Conservation (phyloP, 306 rosid species). For the Senna tora region DNA sequence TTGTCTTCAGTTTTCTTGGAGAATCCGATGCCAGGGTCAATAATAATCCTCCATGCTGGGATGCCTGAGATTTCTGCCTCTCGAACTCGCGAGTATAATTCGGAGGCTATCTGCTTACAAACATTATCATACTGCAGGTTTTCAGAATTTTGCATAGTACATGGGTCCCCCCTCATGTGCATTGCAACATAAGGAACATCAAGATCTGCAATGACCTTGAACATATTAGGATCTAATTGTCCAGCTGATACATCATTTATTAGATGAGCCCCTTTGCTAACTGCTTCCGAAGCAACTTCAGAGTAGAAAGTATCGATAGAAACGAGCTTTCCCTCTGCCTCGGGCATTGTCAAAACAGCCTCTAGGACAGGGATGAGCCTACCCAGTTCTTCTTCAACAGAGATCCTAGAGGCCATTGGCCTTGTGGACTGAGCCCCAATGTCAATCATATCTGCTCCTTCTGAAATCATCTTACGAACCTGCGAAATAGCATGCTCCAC, state of each 20-base stretch:
- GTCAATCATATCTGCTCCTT: conserved; percentile 92
- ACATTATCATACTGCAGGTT: conserved; percentile 75
- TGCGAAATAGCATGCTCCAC: conserved; percentile 71
- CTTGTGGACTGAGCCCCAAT: conserved; percentile 90
- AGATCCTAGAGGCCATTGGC: conserved; percentile 70
- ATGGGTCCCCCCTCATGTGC: conserved; percentile 96
- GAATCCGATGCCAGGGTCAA: conserved; percentile 92
- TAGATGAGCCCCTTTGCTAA: conserved; percentile 79
- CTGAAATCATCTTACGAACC: conserved; percentile 73
- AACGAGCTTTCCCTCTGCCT: conserved; percentile 71
- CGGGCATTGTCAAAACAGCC: conserved; percentile 71
- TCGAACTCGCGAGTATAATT: conserved; percentile 56
- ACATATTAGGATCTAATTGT: conserved; percentile 69
- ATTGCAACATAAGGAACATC: conserved; percentile 86
- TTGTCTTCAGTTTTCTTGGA: conserved; percentile 77
- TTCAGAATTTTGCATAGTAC: conserved; percentile 72
- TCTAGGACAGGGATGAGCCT: conserved; percentile 82
- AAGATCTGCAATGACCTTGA: conserved; percentile 76
- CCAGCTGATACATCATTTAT: conserved; percentile 84
- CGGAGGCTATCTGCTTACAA: conserved; percentile 70
- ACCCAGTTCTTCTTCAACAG: conserved; percentile 72
- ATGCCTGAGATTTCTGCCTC: conserved; percentile 82
- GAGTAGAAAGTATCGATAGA: conserved; percentile 91
- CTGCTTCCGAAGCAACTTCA: conserved; percentile 83
- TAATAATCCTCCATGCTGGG: conserved; percentile 86